Evolutionary conservation across 805 yeast species (phyloP), one percentile per base, ranked within the genome.

Genomic region (Scheffersomyces stipitis): DNA sequence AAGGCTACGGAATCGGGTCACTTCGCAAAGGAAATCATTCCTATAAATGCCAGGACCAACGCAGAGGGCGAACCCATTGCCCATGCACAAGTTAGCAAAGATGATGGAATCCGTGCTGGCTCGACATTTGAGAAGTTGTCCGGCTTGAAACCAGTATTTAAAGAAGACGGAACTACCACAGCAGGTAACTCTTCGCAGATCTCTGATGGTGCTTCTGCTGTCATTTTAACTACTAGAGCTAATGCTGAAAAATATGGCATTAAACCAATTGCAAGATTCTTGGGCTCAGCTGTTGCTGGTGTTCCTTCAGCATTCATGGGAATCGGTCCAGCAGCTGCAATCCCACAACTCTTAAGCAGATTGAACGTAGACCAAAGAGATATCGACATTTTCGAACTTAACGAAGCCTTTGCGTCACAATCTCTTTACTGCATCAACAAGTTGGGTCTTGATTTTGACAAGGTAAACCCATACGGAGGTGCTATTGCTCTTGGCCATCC

Each of bases 361-460:
- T 49, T 59, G 13, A 52, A 54, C 10, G 48, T 62, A 34, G 40
- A 41, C 5, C 45, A 44, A 31, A 40, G 44, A 22, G 66, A 62
- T 38, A 48, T 62, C 30, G 51, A 52, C 32, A 55, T 54, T 30
- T 62, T 50, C 32, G 68, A 62, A 45, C 47, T 62, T 36, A 62
- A 62, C 42, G 68, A 62, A 51, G 68, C 68, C 2, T 62, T 62
- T 42, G 68, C 68, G 12, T 60, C 64, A 12, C 68, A 62, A 33
- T 58, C 64, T 28, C 39, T 62, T 13, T 36, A 50, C 50, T 43
- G 48, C 4, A 48, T 44, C 6, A 62, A 63, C 16, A 48, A 49
- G 26, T 45, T 49, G 13, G 69, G 63, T 34, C 34, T 57, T 13
- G 47, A 46, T 23, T 38, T 41, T 23, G 49, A 43, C 9, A 83